Conservation (phyloP, 495 filamentous ascomycete genomes). For the Hyaloscypha finlandica region DNA sequence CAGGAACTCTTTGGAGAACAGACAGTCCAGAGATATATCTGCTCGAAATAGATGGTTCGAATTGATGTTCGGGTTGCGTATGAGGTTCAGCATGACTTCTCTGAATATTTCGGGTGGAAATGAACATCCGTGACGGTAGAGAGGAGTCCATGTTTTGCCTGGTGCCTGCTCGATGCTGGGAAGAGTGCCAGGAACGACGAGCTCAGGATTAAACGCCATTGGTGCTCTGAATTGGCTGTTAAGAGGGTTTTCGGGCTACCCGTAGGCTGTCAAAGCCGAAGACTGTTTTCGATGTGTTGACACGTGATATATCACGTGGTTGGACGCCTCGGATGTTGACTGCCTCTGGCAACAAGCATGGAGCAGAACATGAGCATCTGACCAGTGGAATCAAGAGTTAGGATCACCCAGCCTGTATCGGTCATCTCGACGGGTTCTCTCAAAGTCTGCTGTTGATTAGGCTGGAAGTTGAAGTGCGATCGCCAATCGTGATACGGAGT, state of each 20-base stretch:
- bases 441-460: neutral
- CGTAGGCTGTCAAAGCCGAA: neutral
- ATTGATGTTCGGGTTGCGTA: slow-evolving; percentile 85
- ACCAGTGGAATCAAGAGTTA: neutral
- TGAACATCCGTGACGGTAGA: slow-evolving; percentile 52
- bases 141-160: slow-evolving; percentile 47
- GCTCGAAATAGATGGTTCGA: slow-evolving; percentile 82
- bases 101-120: slow-evolving; percentile 62
- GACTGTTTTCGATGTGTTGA: neutral
- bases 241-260: neutral
- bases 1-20: slow-evolving; percentile 15
- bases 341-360: neutral
- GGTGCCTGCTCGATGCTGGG: slow-evolving; percentile 35
- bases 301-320: neutral
- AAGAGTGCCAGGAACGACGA: slow-evolving; percentile 7
- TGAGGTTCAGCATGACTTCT: slow-evolving; percentile 68
- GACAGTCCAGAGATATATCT: slow-evolving; percentile 66
- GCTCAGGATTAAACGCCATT: slow-evolving; percentile 24
- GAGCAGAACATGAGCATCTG: neutral
- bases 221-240: neutral
- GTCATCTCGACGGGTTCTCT: neutral
- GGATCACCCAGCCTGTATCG: neutral
- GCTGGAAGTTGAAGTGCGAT: neutral
- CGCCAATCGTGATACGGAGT: neutral
- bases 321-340: neutral